Base-by-base conservation (phyloP, 2,329 filamentous ascomycete genomes). In the Nemania bipapillata region DNA sequence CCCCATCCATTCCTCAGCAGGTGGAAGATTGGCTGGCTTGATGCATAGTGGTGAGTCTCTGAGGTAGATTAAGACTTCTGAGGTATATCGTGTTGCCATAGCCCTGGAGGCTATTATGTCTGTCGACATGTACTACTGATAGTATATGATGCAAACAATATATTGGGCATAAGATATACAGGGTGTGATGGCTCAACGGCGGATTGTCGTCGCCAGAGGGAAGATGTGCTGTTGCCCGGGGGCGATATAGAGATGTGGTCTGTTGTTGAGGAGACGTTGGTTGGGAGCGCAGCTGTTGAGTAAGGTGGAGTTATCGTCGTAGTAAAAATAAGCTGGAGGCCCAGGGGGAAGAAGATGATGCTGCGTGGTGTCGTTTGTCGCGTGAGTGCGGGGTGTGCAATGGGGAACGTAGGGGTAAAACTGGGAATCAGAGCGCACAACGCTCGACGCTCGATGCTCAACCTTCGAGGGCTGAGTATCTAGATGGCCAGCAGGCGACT, bases 1-100 rank as follows among this genome's bases (percentile, higher is more conserved):
- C 92, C 95, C 94, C 93, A 97, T 97, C 94, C 94, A 98, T 84
- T 97, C 93, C 83, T 97, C 93, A 71, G 91, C 87, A 28, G 93
- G 91, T 72, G 94, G 94, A 53, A 97, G 86, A 72, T 86, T 87
- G 71, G 90, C 84, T 54, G 95, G 95, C 81, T 92, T 96, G 75
- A 87, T 84, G 77, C 94, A 94, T 80, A 97, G 85, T 73, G 94
- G 94, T 72, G 95, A 97, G 68, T 91, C 86, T 81, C 91, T 89
- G 76, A 98, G 84, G 79, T 86, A 86, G 76, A 93, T 84, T 74
- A 98, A 85, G 81, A 92, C 87, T 72, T 94, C 92, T 80, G 88
- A 85, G 70, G 91, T 87, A 81, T 97, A 97, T 84, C 89, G 87
- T 77, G 84, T 80, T 77, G 84, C 82, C 85, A 88, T 88, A 74